A percentile compares a stretch with the other conserved stretches of the same genome.
Conservation (phyloP, 2,329 filamentous ascomycete species). For the Aspergillus clavatus region DNA sequence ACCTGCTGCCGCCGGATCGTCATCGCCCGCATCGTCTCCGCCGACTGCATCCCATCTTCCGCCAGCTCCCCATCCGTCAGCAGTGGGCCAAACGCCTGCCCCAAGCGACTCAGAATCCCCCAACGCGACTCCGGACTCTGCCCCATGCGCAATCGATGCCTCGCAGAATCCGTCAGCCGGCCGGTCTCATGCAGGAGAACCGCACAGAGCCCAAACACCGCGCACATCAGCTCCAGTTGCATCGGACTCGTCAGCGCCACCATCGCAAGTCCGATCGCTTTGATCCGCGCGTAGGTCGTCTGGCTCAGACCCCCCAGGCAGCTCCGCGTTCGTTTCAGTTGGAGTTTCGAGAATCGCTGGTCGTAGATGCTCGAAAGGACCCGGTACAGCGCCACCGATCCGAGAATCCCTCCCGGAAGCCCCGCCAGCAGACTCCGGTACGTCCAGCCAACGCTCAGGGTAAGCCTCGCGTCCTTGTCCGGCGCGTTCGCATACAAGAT, state of each 20-base stretch:
- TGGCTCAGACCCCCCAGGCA: constrained; percentile 19
- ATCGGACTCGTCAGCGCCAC: constrained; percentile 34
- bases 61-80: constrained; percentile 20
- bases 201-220: constrained; percentile 36
- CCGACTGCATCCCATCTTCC: constrained; percentile 2
- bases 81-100: constrained; percentile 30
- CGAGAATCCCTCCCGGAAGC: constrained; percentile 37
- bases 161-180: constrained; percentile 16
- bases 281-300: constrained; percentile 20
- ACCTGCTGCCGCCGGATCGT: constrained; percentile 28
- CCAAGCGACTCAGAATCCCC: constrained; percentile 26
- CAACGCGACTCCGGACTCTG: constrained; percentile 17
- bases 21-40: constrained; percentile 13
- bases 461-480: constrained; percentile 16
- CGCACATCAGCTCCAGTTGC: constrained; percentile 39
- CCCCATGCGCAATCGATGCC: constrained; percentile 12
- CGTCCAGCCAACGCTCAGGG: constrained; percentile 32
- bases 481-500: constrained; percentile 7
- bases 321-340: constrained; percentile 14
- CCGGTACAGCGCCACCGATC: constrained; percentile 31
- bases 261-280: constrained; percentile 36
- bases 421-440: constrained; percentile 35
- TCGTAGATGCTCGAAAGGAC: constrained; percentile 28
- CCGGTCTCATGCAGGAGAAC: constrained; percentile 27
- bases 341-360: constrained; percentile 13